Evolutionary conservation across 495 filamentous ascomycete genomes (phyloP).

Genomic region (Aspergillus baeticus): DNA sequence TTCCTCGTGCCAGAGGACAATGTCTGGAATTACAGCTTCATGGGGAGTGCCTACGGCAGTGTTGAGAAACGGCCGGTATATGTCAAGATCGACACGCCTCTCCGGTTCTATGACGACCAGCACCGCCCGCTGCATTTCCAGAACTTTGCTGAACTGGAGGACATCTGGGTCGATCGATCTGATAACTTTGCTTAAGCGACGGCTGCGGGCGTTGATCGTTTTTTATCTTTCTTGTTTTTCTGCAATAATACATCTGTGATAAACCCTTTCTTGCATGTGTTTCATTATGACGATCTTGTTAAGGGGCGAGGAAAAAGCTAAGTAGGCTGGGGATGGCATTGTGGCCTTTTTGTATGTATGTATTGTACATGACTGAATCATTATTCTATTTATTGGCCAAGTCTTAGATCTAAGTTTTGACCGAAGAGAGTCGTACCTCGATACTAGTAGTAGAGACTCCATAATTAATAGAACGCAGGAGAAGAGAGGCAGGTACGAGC

Average conservation of each 20-base stretch:
- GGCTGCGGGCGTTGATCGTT: conserved; percentile 24
- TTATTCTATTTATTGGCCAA: conserved; percentile 6
- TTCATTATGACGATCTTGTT: conserved; percentile 18
- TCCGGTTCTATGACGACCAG: conserved; percentile 86
- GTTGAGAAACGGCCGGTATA: conserved; percentile 87
- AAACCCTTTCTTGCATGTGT: conserved; percentile 8
- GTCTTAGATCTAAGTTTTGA: not conserved
- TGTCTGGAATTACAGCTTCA: conserved; percentile 98
- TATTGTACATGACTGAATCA: conserved; percentile 10
- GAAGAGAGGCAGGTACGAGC: not conserved
- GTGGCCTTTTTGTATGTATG: conserved; percentile 10
- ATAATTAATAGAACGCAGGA: not conserved
- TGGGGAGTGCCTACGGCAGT: conserved; percentile 82
- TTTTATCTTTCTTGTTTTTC: conserved; percentile 16
- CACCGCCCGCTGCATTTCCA: conserved; percentile 95
- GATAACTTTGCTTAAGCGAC: conserved; percentile 75
- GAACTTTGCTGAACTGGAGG: conserved; percentile 88
- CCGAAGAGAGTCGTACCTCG: not conserved
- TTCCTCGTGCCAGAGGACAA: conserved; percentile 92
- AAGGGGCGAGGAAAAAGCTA: conserved; percentile 28
- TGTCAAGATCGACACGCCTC: conserved; percentile 90
- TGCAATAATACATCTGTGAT: conserved; percentile 4
- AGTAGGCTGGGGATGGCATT: conserved; percentile 5
- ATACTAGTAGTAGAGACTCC: too few species aligned
- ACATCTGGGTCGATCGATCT: conserved; percentile 81